phyloP scores from a whole-genome alignment of 306 rosid genomes.

The Rosa lucieae region DNA sequence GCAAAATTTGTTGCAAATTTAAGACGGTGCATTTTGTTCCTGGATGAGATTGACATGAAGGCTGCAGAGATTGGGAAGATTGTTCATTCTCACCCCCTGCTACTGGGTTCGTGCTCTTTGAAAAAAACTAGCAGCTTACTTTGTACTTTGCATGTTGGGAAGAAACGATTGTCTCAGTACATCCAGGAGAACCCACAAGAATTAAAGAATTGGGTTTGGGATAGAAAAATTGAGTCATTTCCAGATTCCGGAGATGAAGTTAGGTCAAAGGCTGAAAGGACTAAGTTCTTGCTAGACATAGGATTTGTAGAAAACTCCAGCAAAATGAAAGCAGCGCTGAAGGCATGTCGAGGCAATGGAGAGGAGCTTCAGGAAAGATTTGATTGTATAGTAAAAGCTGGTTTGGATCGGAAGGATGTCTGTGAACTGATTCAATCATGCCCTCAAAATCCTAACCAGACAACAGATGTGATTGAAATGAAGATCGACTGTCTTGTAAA shows the following conservation, averaged over 20 bases:
- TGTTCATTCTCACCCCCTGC: conserved; percentile 45
- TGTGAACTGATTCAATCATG: conserved; percentile 44
- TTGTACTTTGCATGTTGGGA: conserved; percentile 49
- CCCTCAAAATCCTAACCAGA: conserved; percentile 74
- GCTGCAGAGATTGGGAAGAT: conserved; percentile 50
- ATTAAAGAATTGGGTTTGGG: conserved; percentile 59
- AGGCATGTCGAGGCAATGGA: conserved; percentile 69
- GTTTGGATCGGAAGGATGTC: conserved; percentile 54
- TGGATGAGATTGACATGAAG: conserved; percentile 66
- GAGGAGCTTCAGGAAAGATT: conserved; percentile 77
- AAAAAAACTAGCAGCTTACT: conserved; percentile 57
- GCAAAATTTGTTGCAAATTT: conserved; percentile 56
- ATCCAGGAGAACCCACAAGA: conserved; percentile 59
- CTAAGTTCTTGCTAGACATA: conserved; percentile 55
- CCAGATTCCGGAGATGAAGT: conserved; percentile 25
- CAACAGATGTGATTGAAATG: conserved; percentile 40
- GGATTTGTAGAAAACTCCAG: conserved; percentile 54
- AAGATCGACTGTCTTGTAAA: conserved; percentile 59
- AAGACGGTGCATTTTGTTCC: conserved; percentile 42
- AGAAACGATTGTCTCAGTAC: conserved; percentile 47
- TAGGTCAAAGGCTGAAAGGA: conserved; percentile 35
- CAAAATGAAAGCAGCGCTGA: conserved; percentile 41
- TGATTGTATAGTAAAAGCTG: conserved; percentile 65
- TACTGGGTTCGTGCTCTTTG: conserved; percentile 55
- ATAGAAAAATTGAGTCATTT: conserved; percentile 43